Conservation (phyloP, 2,329 filamentous ascomycete genomes). For the Epichloe scottii region DNA sequence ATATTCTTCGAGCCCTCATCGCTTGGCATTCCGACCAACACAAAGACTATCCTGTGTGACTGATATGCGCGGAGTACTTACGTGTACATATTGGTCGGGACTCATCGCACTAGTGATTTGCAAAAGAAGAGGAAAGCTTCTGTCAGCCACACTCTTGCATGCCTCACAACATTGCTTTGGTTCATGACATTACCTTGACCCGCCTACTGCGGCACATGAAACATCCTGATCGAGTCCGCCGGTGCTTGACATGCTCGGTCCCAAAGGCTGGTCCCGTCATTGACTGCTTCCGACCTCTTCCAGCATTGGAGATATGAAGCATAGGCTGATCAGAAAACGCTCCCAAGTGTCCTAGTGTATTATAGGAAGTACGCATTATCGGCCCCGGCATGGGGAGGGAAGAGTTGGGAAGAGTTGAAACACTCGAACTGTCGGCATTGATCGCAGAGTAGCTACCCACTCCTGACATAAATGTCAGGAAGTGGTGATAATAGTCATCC, state of each 20-base stretch:
- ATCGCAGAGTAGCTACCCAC: conserved; percentile 25
- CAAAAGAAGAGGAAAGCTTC: neutral
- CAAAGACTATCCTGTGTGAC: no score
- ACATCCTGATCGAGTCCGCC: conserved; percentile 85
- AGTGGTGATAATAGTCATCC: conserved; percentile 45
- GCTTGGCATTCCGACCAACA: neutral
- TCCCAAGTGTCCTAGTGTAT: conserved; percentile 35
- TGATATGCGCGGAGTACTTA: conserved; percentile 24
- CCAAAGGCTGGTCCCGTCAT: conserved; percentile 29
- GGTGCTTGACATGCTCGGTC: conserved; percentile 69
- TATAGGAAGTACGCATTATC: conserved; percentile 30
- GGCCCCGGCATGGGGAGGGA: conserved; percentile 17
- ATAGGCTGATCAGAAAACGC: conserved; percentile 37
- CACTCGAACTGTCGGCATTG: conserved; percentile 28
- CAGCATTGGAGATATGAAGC: conserved; percentile 34
- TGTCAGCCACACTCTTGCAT: conserved; percentile 15
- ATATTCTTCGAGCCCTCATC: neutral
- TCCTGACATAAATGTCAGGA: conserved; percentile 40
- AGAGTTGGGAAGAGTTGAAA: conserved; percentile 22
- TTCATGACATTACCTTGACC: conserved; percentile 50
- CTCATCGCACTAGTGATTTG: conserved; percentile 65
- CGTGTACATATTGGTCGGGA: conserved; percentile 73
- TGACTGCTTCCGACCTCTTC: conserved; percentile 40
- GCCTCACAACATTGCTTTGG: conserved; percentile 6
- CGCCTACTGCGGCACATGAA: conserved; percentile 80